Evolutionary conservation across 2,329 filamentous ascomycete species (phyloP), one percentile per base, ranked within the genome.

Genomic region (Colletotrichum tabaci): DNA sequence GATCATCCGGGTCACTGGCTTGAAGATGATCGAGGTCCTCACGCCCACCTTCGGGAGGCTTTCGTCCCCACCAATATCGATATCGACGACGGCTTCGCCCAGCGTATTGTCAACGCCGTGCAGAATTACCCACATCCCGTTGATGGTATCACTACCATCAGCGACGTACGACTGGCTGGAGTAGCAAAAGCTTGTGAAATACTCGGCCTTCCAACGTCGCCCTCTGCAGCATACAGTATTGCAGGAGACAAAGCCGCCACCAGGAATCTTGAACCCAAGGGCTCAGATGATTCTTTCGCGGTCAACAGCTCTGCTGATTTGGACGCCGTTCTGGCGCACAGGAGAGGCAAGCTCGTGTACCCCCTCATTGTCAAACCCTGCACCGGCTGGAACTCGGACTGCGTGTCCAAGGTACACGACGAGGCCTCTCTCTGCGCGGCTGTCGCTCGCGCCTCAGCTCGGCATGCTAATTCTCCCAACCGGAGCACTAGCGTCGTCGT

Each of bases 1-100:
- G 83, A 84, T 66, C 67, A 77, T 16, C 73, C 77, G 0, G 81
- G 79, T 6, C 81, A 84, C 74, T 84, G 82, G 82, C 74, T 84
- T n/a, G 72, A 82, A 69, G 74, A 75, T 15, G 64, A 71, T 35
- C 50, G 42, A 26, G 55, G 61, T 16, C 56, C 52, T 23, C 76
- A 76, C 61, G 71, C 76, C 2, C 64, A 78, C 61, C 74, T 77
- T 35, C 77, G 80, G 1, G 80, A 82, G 30, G 80, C 74, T 1
- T 82, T 83, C 60, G 67, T 82, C 23, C 70, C 75, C 3, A 55
- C 76, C n/a, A 74, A 79, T 40, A 77, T 82, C n/a, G 74, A 66
- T 3, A 57, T 61, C 2, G 79, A 81, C 47, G 75, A 71, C 0
- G 75, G 69, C 3, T 74, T 83, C 2, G 26, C 75, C 1, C 44